Evolutionary conservation across 768 basidiomycete genomes (phyloP).

Genomic region (Artomyces pyxidatus): DNA sequence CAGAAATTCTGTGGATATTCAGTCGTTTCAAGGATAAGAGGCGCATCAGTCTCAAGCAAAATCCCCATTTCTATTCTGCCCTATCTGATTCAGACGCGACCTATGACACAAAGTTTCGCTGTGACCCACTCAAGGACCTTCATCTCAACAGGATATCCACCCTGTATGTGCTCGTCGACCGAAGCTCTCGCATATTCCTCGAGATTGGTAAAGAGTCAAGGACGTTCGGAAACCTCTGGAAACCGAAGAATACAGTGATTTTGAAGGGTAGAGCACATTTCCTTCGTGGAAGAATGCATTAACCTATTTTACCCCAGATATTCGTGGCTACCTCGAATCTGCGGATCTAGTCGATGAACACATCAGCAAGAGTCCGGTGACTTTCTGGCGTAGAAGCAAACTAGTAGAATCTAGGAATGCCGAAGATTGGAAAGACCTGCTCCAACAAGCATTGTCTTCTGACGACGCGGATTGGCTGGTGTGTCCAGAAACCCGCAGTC

Average conservation of each 20-base stretch:
- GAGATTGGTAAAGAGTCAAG: neutral
- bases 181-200: neutral
- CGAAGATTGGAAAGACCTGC: neutral
- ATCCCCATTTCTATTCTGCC: constrained; percentile 5
- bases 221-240: constrained; percentile 6
- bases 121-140: neutral
- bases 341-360: neutral
- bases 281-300: neutral
- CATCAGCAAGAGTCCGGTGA: neutral
- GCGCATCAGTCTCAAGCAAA: constrained; percentile 6
- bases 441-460: neutral
- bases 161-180: constrained; percentile 5
- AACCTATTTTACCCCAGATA: neutral
- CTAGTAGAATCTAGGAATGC: neutral
- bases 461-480: neutral
- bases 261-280: constrained; percentile 1
- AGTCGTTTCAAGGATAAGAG: neutral
- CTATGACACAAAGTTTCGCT: neutral
- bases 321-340: neutral
- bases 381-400: neutral
- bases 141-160: too few species aligned
- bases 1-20: constrained; percentile 11
- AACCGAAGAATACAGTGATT: neutral
- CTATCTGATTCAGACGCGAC: neutral
- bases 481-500: neutral